Evolutionary conservation across 768 basidiomycete species (phyloP).

Genomic region (Termitomyces sp.): DNA sequence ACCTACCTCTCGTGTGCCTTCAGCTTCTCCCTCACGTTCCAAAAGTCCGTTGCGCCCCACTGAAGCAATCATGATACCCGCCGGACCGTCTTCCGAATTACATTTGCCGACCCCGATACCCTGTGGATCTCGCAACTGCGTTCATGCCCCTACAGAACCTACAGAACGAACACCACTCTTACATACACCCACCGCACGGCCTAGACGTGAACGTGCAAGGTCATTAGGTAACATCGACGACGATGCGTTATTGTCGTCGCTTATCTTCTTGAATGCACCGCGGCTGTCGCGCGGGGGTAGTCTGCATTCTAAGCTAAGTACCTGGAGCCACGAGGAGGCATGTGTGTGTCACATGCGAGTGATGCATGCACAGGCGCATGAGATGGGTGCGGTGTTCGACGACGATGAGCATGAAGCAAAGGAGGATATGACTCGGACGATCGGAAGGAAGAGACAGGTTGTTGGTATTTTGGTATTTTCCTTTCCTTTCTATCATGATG

Average conservation of each 20-base stretch:
- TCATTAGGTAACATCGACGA: conserved; percentile 15
- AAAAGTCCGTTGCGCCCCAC: conserved; percentile 14
- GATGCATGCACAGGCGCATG: conserved; percentile 8
- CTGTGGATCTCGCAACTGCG: conserved; percentile 4
- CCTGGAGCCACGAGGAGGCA: conserved; percentile 15
- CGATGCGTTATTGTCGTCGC: conserved; percentile 15
- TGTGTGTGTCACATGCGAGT: conserved; percentile 18
- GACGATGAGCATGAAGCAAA: conserved; percentile 14
- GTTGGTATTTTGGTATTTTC: conserved; percentile 67
- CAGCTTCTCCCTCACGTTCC: conserved; percentile 20
- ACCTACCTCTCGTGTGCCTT: conserved; percentile 34
- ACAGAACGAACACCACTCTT: conserved; percentile 14
- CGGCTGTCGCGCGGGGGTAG: conserved; percentile 17
- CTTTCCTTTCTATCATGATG: not conserved
- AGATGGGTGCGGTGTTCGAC: conserved; percentile 8
- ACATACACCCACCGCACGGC: not conserved
- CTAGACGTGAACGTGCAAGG: conserved; percentile 9
- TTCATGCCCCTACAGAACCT: conserved; percentile 4
- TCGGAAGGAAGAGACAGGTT: conserved; percentile 62
- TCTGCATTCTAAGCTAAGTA: conserved; percentile 11
- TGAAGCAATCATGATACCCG: not conserved
- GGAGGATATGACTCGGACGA: conserved; percentile 23
- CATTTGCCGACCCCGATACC: not conserved
- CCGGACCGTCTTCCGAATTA: conserved; percentile 3
- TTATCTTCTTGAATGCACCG: conserved; percentile 19